Conservation (phyloP, 1,139 yeast genomes). For the Hemisphaericaspora subhashii region DNA sequence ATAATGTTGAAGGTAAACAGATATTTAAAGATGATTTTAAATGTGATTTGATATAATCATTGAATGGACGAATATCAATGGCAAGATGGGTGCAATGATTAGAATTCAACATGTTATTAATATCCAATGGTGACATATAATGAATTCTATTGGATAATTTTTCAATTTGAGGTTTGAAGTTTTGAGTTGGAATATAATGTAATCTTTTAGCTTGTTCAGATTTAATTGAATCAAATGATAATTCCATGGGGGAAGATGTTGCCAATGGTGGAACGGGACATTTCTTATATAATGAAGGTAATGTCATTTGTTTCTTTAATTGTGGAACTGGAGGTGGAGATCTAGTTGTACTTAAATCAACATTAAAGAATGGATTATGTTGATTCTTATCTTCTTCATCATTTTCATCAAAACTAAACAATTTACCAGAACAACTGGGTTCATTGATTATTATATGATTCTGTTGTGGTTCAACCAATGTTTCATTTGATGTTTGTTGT, state of each 20-base stretch:
- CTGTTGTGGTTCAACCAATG: conserved; percentile 20
- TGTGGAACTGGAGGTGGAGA: conserved; percentile 8
- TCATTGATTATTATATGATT: conserved; percentile 9
- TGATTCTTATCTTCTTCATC: too few relatives aligned
- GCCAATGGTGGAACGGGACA: too few relatives aligned
- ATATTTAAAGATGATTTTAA: conserved; percentile 61
- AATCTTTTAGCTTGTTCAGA: conserved; percentile 16
- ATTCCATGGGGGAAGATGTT: conserved; percentile 7
- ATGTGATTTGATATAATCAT: conserved; percentile 56
- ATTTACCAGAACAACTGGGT: conserved; percentile 5
- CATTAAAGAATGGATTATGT: conserved; percentile 5
- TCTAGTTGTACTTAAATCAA: neutral
- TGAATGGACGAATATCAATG: conserved; percentile 71
- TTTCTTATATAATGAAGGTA: too few relatives aligned
- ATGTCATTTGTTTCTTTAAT: conserved; percentile 16
- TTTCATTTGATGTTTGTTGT: conserved; percentile 21
- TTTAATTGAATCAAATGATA: conserved; percentile 10
- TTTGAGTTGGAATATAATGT: conserved; percentile 14
- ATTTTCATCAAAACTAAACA: conserved; percentile 17
- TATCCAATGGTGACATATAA: conserved; percentile 8
- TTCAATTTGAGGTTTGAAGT: conserved; percentile 15
- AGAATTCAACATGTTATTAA: neutral
- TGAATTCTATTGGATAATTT: conserved; percentile 10
- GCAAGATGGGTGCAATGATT: conserved; percentile 35
- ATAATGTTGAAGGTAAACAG: conserved; percentile 74